A percentile compares a stretch with the other conserved stretches of the same genome.
phyloP scores from a whole-genome alignment of 208 protist genomes.

The Phytomonas sp. region DNA sequence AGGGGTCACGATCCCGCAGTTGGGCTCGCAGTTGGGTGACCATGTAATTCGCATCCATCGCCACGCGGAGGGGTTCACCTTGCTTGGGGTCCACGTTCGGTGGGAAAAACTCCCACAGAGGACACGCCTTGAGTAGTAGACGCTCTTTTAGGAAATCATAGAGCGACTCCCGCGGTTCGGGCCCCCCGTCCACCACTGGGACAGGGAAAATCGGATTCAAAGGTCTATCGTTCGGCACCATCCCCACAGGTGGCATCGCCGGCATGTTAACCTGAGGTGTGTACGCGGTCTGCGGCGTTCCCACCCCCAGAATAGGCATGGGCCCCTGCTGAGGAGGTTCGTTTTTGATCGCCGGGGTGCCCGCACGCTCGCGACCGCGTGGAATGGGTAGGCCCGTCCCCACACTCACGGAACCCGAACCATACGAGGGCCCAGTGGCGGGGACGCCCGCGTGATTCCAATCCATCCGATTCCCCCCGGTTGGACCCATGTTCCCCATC shows the following conservation, averaged over 20 bases:
- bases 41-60: slow-evolving; percentile 76
- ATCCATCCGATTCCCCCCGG: slow-evolving; percentile 19
- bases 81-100: slow-evolving; percentile 28
- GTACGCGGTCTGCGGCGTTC: not conserved
- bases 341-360: not conserved
- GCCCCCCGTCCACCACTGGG: not conserved
- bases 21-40: slow-evolving; percentile 50
- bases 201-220: not conserved
- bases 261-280: not conserved
- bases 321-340: not conserved
- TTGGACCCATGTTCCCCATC: slow-evolving; percentile 25
- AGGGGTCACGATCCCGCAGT: slow-evolving; percentile 47
- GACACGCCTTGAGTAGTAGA: slow-evolving; percentile 35
- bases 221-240: not conserved
- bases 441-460: slow-evolving; percentile 17
- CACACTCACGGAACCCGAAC: not conserved
- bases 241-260: not conserved
- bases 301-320: not conserved
- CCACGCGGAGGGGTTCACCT: slow-evolving; percentile 41
- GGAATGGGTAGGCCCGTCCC: not conserved
- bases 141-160: slow-evolving; percentile 58
- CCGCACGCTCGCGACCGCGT: not conserved
- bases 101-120: slow-evolving; percentile 37
- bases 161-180: slow-evolving; percentile 25
- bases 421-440: not conserved